Base-by-base conservation (phyloP, 2,329 filamentous ascomycete genomes). In the Hypoxylon sp. region DNA sequence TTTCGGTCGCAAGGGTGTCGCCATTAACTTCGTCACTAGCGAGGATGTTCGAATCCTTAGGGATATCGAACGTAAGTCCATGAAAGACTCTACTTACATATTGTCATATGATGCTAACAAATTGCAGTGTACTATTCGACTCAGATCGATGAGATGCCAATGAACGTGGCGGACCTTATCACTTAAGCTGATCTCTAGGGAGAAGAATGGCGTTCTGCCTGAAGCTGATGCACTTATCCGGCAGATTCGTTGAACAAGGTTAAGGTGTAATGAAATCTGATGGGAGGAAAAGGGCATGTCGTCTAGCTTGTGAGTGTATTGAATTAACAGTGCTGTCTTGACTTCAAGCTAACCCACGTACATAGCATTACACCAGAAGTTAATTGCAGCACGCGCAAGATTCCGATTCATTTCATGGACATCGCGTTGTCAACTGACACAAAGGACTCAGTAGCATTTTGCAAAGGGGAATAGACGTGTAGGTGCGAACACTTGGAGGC, bases 11-110 rank as follows among this genome's bases (percentile, higher is more conserved):
- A 99, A 99, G 85, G 96, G 96, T 87, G 96, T 99, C 71, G 96
- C 96, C 37, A 99, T 99, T 86, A 99, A 99, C 85, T 99, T 99
- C 77, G 96, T 99, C 71, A 99, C 96, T 2, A 96, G 92, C 77
- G 96, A 99, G 75, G 96, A 99, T 78, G 96, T 99, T 65, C 91
- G 96, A 78, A 99, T 99, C 78, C 86, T 99, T 75, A 90, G 96
- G 72, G 96, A 99, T 78, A 99, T 99, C 75, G 96, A 99, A 84
- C 83, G 91, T 94, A 83, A 81, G 90, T 85, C 32, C 57, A 3
- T n/a, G 7, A 2, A 12, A 14, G 16, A 12, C 8, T 14, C 16
- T 23, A 5, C 27, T 41, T 7, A n/a, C 19, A 14, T 46, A 19
- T 16, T 7, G 5, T n/a, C 14, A 21, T n/a, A 39, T 16, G 3